phyloP scores from a whole-genome alignment of 495 filamentous ascomycete species.

The Xylaria bambusicola region DNA sequence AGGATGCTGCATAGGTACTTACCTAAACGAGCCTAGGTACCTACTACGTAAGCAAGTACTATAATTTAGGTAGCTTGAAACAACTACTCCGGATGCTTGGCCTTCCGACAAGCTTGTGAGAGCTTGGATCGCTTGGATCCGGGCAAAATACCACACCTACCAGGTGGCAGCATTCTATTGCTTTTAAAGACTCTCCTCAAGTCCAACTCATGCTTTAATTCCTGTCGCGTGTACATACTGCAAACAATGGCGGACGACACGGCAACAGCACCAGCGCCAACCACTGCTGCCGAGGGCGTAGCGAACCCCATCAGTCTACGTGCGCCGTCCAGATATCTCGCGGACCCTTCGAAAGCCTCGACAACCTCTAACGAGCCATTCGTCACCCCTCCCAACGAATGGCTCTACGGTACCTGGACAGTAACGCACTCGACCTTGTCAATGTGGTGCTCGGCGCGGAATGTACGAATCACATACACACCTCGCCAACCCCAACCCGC shows the following conservation, averaged over 20 bases:
- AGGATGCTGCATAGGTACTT: no score
- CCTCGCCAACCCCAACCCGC: conserved; percentile 45
- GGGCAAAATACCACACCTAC: no score
- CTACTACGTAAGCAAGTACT: no score
- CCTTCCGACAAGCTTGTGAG: conserved; percentile 1
- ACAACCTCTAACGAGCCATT: conserved; percentile 33
- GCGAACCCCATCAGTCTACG: conserved; percentile 36
- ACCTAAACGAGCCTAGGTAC: no score
- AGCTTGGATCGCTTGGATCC: no score
- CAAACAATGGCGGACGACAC: conserved; percentile 24
- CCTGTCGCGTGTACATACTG: neutral
- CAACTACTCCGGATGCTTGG: conserved; percentile 2
- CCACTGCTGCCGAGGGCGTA: neutral
- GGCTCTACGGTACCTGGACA: conserved; percentile 69
- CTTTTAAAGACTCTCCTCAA: no score
- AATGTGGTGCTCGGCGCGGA: conserved; percentile 71
- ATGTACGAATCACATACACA: conserved; percentile 74
- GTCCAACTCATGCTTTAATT: neutral
- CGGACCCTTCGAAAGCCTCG: conserved; percentile 25
- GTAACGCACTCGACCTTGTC: conserved; percentile 75
- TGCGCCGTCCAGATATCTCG: conserved; percentile 47
- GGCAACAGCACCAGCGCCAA: neutral
- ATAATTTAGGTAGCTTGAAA: neutral
- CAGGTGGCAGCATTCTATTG: no score
- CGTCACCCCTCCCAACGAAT: conserved; percentile 56